Evolutionary conservation across 768 basidiomycete species (phyloP), one percentile per base, ranked within the genome.

Genomic region (Termitomyces bulborhizus): DNA sequence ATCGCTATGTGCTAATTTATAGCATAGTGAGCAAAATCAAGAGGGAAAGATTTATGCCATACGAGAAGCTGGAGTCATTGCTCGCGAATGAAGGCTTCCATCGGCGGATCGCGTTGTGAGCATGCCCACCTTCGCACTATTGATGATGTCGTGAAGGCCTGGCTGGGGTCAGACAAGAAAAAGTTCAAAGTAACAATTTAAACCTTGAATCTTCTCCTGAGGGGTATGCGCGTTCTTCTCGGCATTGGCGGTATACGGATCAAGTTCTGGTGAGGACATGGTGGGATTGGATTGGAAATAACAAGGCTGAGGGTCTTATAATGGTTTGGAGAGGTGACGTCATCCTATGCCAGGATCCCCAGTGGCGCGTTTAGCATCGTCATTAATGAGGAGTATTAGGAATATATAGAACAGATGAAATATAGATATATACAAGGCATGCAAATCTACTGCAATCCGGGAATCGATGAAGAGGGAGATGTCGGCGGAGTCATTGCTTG

Each of bases 1-100:
- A 9, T 78, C 72, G 21, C 60, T 68, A 59, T 69, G 70, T 6
- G 71, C 84, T 85, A 15, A 6, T 3, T 41, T 43, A 11, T 40
- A 18, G n/a, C n/a, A 36, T 16, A 48, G 39, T 51, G 37, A 13
- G 41, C 8, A 18, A 2, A 45, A 32, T 3, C 16, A 44, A 27
- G 51, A 44, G 40, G 13, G 48, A 39, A 42, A 55, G 39, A 47
- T 13, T 2, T 24, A 59, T 27, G 4, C 67, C 83, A 42, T 60
- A 89, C 88, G 80, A 39, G 77, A 73, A n/a, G 80, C 75, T 18
- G 87, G 86, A 15, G 79, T 76, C 93, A 95, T 94, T 26, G 86
- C 85, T 54, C 92, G 80, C 7, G 90, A 83, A 68, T 94, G 92
- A 21, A 95, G 68, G 42, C 79, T 72, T 0, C 90, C 90, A 53